A percentile compares a stretch with the other conserved stretches of the same genome.
Conservation (phyloP, 2,329 filamentous ascomycete genomes). For the Podosphaera aphanis region DNA sequence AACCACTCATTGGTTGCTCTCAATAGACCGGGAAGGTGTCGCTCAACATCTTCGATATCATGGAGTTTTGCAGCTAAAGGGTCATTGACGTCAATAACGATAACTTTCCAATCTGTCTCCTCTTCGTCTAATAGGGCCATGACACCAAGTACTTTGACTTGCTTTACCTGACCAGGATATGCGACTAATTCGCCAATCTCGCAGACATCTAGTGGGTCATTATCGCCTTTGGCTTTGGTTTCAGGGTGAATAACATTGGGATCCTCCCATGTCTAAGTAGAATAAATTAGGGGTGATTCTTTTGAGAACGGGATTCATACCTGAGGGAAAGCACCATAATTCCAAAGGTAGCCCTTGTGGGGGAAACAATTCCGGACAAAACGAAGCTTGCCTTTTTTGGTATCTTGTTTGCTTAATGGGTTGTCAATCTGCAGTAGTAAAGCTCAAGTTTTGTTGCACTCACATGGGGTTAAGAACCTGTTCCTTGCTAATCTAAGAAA, state of each 20-base stretch:
- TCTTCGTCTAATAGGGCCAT: slow-evolving; percentile 99
- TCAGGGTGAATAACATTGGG: slow-evolving; percentile 88
- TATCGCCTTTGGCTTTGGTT: slow-evolving; percentile 99
- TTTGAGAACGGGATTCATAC: slow-evolving; percentile 24
- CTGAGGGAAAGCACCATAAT: slow-evolving; percentile 98
- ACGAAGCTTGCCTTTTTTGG: slow-evolving; percentile 98
- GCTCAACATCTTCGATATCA: slow-evolving; percentile 96
- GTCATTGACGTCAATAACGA: slow-evolving; percentile 97
- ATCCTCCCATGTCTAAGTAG: slow-evolving; percentile 82
- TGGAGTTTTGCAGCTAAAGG: slow-evolving; percentile 89
- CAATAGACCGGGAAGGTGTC: slow-evolving; percentile 87
- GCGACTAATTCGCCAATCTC: slow-evolving; percentile 97
- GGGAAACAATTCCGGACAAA: slow-evolving; percentile 99
- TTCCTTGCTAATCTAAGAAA: slow-evolving; percentile 87
- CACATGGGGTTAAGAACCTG: slow-evolving; percentile 39
- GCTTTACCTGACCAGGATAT: slow-evolving; percentile 91
- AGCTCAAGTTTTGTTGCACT: not conserved
- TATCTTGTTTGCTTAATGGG: slow-evolving; percentile 55
- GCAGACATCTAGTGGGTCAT: slow-evolving; percentile 97
- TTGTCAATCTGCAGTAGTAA: slow-evolving; percentile 17
- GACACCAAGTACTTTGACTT: slow-evolving; percentile 98
- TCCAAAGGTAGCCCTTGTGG: slow-evolving; percentile 99
- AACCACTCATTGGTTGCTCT: slow-evolving; percentile 99
- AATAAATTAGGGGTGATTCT: not conserved
- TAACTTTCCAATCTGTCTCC: slow-evolving; percentile 99